Evolutionary conservation across 139 green algal species (phyloP), one percentile per base, ranked within the genome.

Genomic region (Closterium sp.): DNA sequence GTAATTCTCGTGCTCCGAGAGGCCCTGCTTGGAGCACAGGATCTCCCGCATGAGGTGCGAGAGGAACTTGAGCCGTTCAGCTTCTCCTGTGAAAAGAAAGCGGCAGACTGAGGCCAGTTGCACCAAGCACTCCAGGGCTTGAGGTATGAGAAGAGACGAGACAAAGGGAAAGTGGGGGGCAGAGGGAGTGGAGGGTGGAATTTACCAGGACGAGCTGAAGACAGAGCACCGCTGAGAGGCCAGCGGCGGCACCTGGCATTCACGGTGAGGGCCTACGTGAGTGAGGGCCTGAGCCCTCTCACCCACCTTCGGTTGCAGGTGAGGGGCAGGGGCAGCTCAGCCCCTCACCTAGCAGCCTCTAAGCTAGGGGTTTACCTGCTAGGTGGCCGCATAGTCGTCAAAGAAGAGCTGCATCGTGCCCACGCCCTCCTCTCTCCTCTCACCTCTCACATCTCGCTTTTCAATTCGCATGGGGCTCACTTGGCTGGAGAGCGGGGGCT

Each of bases 1-100:
- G 94, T 98, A 99, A 94, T 99, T 99, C 85, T 95, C 94, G 91
- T 99, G 97, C 90, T 98, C 95, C 1, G 91, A 86, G 36, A 55
- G 36, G 36, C 36, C 36, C 36, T 55, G 36, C 36, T 55, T 38
- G 84, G 84, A 87, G 10, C 92, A 87, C 1, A 95, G 88, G 25
- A 96, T 91, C 55, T 97, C 94, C 4, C 89, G 91, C 34, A 98
- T 96, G 9, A 97, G 95, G 33, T 95, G 94, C 85, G 95, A 95
- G 16, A 99, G 94, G 90, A 98, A 99, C 86, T 94, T 96, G 83
- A 92, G 89, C 10, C 98, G 96, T 95, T 99, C 97, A 2, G 87
- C 86, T 88, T 99, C 98, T 55, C 92, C 96, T 64, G 94, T 94
- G 94, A 99, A 99, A 0, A 99, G 94, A 19, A 95, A 98, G 19